Base-by-base conservation (phyloP, 1,139 yeast genomes). In the Kurtzmaniella quercitrusa region DNA sequence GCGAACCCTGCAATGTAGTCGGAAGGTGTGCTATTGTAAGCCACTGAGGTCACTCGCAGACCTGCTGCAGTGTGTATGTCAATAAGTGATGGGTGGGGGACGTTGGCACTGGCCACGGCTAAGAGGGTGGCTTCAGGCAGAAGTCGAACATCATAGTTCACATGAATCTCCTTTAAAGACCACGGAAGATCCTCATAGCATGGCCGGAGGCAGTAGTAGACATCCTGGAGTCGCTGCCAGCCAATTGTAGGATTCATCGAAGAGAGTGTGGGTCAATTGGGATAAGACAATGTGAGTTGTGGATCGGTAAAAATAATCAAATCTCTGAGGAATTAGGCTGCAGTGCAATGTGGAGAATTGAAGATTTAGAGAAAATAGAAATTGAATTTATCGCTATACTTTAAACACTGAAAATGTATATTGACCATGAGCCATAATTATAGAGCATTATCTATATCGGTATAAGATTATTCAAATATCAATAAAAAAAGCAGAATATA, bases 221-320 rank as follows among this genome's bases (percentile, higher is more conserved):
- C 84, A 55, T 81, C 79, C 42, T 72, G 78, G 26, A 83, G 67
- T 51, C 76, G 68, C 57, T 82, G 88, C 89, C 89, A 83, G 41
- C 70, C 68, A 42, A 70, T 56, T 49, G 76, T 72, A 7, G 80
- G 80, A 51, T 70, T 74, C 23, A 47, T 46, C 55, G 54, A n/a
- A 15, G 20, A n/a, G n/a, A 28, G 15, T 28, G 36, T 17, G 3
- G n/a, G 20, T 4, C 12, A 14, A 14, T 26, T 9, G 23, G 9
- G 23, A 9, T 21, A 7, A 7, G 23, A 7, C 23, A 6, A 21
- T 7, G 23, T 9, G 9, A 21, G 23, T 9, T 21, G 23, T n/a
- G n/a, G n/a, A n/a, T n/a, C n/a, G n/a, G n/a, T n/a, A n/a, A n/a
- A n/a, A n/a, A n/a, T n/a, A n/a, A n/a, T n/a, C n/a, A n/a, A n/a